Evolutionary conservation across 2,329 filamentous ascomycete genomes (phyloP), one percentile per base, ranked within the genome.

Genomic region (Cladosporium colombiae): DNA sequence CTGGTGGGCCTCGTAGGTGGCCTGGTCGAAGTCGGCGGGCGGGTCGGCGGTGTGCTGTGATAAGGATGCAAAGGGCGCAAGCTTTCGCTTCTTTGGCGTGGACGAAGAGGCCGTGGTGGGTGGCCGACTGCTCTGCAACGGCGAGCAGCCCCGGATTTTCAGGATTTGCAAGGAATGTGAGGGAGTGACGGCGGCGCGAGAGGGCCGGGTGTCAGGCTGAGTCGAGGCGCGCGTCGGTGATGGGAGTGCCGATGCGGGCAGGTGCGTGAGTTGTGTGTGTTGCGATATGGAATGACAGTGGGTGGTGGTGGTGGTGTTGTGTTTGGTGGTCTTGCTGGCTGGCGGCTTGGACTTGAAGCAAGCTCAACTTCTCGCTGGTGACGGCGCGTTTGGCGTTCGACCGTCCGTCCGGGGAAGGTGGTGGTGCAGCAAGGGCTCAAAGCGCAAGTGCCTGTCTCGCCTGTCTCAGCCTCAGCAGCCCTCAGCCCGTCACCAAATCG

Each of bases 41-140:
- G 23, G 10, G 21, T 44, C 33, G 50, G n/a, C 25, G 61, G 27
- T 21, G 21, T 50, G 25, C 35, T 63, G 61, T 5, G 61, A 63
- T 56, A 56, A 16, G 23, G 61, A 63, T 56, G 61, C 72, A 67
- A 76, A 72, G 57, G 74, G 73, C 71, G 74, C 78, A 68, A 80
- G 78, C 79, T 80, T 82, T 69, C 80, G 79, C 76, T 81, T 82
- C 78, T 82, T 82, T 44, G 63, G 55, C 56, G 63, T 65, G 56
- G 35, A 65, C 61, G 61, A 63, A 52, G 61, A 56, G 29, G 61
- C 61, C 61, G 61, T 63, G 50, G 61, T 46, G 61, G 29, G 61
- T 37, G 61, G 61, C 61, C 25, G 60, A 63, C 61, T 63, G 61
- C 61, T 63, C 61, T 63, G 25, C 61, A 63, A 63, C 61, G 61